These are phyloP conservation scores for Diaporthe citri DNA, from an alignment of 2,329 filamentous ascomycete genomes.

Conservation along the genomic window DNA sequence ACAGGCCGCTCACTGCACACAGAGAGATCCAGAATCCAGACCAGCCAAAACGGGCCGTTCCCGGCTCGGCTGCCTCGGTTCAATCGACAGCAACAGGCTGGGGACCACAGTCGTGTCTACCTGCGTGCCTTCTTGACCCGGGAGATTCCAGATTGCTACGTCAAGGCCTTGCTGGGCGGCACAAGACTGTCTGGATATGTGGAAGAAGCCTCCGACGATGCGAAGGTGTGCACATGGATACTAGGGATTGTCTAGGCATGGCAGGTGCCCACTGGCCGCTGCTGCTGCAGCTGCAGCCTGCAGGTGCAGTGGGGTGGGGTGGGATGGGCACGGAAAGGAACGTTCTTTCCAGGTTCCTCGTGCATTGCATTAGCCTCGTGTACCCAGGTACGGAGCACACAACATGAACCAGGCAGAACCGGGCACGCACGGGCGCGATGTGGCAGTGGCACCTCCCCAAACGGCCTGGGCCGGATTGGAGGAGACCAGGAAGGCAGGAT, in stretches of 20 bases:
- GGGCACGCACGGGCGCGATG: conserved; percentile 9
- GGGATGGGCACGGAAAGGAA: conserved; percentile 26
- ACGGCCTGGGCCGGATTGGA: conserved; percentile 14
- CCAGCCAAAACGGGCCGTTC: conserved; percentile 32
- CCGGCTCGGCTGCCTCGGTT: conserved; percentile 25
- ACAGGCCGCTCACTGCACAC: neutral
- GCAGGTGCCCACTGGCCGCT: conserved; percentile 9
- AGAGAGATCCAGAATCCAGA: neutral
- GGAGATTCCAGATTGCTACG: conserved; percentile 11
- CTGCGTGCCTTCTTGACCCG: neutral
- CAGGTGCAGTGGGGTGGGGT: conserved; percentile 6
- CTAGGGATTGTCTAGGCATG: neutral
- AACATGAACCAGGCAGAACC: neutral
- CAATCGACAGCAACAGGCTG: neutral
- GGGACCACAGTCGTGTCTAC: neutral
- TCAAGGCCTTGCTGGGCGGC: neutral
- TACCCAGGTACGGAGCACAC: neutral
- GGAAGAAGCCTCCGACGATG: neutral
- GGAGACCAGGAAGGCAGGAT: neutral
- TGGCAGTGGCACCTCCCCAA: conserved; percentile 3
- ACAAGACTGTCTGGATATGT: neutral
- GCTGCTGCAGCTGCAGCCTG: conserved; percentile 9
- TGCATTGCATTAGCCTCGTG: conserved; percentile 25
- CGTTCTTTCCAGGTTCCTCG: conserved; percentile 29
- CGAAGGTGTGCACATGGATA: neutral